phyloP scores from a whole-genome alignment of 306 rosid genomes.

The Castanospermum australe region DNA sequence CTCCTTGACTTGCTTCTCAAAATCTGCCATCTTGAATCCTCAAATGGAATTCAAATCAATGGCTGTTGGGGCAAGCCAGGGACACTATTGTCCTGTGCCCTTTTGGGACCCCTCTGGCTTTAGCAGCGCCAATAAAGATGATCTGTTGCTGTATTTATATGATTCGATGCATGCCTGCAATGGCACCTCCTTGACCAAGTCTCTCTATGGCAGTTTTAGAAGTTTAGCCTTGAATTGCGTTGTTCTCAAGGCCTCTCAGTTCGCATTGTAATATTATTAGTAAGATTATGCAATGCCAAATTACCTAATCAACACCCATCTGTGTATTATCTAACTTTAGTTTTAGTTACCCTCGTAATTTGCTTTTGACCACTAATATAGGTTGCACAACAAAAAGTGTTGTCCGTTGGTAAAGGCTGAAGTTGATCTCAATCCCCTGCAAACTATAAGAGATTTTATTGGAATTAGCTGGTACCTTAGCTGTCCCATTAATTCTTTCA shows the following conservation, averaged over 20 bases:
- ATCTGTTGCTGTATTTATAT: slow-evolving; percentile 20
- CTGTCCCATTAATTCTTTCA: too few species aligned
- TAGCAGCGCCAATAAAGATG: not conserved
- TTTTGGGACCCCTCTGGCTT: not conserved
- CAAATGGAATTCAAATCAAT: slow-evolving; percentile 26
- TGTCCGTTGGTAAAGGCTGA: too few species aligned
- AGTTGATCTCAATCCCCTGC: too few species aligned
- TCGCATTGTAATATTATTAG: not conserved
- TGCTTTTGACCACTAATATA: too few species aligned
- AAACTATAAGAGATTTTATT: too few species aligned
- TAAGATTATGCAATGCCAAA: too few species aligned
- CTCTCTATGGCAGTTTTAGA: not conserved
- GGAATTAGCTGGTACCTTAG: too few species aligned
- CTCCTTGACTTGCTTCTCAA: slow-evolving; percentile 13
- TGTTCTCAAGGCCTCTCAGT: not conserved
- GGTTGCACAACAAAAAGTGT: too few species aligned
- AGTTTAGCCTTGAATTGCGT: not conserved
- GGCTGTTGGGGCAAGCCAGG: not conserved
- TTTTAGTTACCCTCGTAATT: too few species aligned
- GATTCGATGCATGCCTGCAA: not conserved
- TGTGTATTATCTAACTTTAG: too few species aligned
- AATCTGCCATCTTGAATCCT: slow-evolving; percentile 42
- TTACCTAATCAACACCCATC: too few species aligned
- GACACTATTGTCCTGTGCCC: too few species aligned
- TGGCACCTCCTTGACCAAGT: not conserved